These are phyloP conservation scores for Botryotinia narcissicola DNA, from an alignment of 2,329 filamentous ascomycete genomes.

Conservation along the genomic window DNA sequence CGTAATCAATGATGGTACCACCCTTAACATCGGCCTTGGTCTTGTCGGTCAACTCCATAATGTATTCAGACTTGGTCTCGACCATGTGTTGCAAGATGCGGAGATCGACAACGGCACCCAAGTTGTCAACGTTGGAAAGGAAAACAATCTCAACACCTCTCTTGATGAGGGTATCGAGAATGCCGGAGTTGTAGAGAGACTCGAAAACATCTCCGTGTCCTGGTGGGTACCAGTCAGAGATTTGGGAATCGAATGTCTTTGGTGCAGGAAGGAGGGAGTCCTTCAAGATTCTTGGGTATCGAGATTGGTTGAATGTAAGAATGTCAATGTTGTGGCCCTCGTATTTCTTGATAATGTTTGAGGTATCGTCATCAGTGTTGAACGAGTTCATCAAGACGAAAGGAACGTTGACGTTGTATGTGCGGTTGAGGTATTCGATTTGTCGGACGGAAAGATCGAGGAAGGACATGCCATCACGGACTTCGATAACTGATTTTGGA, in stretches of 20 bases:
- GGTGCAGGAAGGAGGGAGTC: slow-evolving; percentile 95
- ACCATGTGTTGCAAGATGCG: slow-evolving; percentile 99
- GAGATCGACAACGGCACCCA: slow-evolving; percentile 95
- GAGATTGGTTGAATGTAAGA: slow-evolving; percentile 98
- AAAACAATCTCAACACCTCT: slow-evolving; percentile 97
- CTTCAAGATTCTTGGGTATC: slow-evolving; percentile 97
- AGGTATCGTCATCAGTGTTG: slow-evolving; percentile 98
- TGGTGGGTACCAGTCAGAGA: slow-evolving; percentile 97
- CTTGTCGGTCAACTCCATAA: slow-evolving; percentile 99
- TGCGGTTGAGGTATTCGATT: slow-evolving; percentile 98
- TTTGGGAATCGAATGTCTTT: slow-evolving; percentile 81
- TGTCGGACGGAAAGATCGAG: slow-evolving; percentile 96
- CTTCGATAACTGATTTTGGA: slow-evolving; percentile 98
- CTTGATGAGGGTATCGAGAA: slow-evolving; percentile 92
- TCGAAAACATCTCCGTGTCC: slow-evolving; percentile 99
- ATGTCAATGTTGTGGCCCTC: slow-evolving; percentile 99
- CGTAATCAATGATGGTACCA: slow-evolving; percentile 99
- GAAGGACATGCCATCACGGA: slow-evolving; percentile 99
- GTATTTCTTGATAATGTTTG: slow-evolving; percentile 99
- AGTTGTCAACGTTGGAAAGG: slow-evolving; percentile 98
- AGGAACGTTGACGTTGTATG: slow-evolving; percentile 93
- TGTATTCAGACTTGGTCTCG: slow-evolving; percentile 94
- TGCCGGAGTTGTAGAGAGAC: slow-evolving; percentile 98
- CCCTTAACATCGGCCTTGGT: slow-evolving; percentile 99
- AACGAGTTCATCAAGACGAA: slow-evolving; percentile 99